Conservation (phyloP, 140 eudicot genomes). For the Anethum foeniculum region DNA sequence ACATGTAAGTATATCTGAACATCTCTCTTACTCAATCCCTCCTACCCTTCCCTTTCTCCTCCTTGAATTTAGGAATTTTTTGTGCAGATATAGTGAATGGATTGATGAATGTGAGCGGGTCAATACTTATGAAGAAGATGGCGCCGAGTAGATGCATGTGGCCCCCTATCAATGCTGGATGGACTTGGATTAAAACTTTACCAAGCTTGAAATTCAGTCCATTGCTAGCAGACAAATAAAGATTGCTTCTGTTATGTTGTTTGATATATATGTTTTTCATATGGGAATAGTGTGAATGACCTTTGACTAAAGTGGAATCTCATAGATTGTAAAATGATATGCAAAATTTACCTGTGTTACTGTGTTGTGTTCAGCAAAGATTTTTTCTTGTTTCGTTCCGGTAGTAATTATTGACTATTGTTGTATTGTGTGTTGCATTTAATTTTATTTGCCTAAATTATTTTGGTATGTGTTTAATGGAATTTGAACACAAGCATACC, state of each 20-base stretch:
- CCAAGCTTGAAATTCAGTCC: not conserved
- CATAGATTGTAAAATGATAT: not conserved
- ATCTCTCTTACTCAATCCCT: not conserved
- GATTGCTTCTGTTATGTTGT: not conserved
- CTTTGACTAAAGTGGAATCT: not conserved
- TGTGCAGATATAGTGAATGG: constrained; percentile 89
- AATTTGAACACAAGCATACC: not conserved
- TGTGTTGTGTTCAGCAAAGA: not conserved
- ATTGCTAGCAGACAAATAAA: not conserved
- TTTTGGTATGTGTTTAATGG: not conserved
- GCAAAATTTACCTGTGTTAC: constrained; percentile 1
- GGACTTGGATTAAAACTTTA: not conserved
- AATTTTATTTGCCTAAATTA: not conserved
- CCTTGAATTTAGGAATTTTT: constrained; percentile 2
- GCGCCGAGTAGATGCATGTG: constrained; percentile 20
- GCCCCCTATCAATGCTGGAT: constrained; percentile 7
- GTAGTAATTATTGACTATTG: not conserved
- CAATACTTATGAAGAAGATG: constrained; percentile 74
- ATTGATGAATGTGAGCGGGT: constrained; percentile 96
- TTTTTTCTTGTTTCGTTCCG: not conserved
- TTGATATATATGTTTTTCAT: not conserved
- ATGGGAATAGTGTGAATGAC: not conserved
- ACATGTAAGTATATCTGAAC: constrained; percentile 57
- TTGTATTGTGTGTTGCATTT: not conserved
- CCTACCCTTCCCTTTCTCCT: not conserved